Percentiles rank a stretch among this genome's conserved stretches.
Evolutionary conservation across 2,329 filamentous ascomycete genomes (phyloP).

Genomic region (Penicillium hordei): DNA sequence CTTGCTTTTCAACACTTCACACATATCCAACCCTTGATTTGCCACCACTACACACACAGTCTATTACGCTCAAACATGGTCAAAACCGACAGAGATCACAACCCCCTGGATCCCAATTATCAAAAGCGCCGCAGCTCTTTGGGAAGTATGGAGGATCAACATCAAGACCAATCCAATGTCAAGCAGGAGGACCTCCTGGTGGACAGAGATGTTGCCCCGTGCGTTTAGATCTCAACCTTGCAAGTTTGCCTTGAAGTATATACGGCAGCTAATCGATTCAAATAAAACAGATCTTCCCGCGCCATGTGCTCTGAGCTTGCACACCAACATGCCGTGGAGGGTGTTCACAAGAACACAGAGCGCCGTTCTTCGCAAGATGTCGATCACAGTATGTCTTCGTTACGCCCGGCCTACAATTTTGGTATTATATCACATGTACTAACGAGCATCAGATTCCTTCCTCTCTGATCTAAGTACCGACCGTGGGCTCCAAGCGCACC

Average conservation of each 20-base stretch:
- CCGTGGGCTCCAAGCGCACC: constrained; percentile 7
- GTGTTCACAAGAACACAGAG: constrained; percentile 19
- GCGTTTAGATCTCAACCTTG: neutral
- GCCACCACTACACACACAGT: neutral
- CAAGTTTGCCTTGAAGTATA: neutral
- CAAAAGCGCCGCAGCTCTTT: constrained; percentile 16
- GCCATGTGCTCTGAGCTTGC: constrained; percentile 23
- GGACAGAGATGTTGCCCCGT: constrained; percentile 24
- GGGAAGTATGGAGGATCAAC: neutral
- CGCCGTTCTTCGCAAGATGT: constrained; percentile 15
- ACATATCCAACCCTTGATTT: neutral
- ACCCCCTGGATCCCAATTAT: constrained; percentile 22
- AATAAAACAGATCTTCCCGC: constrained; percentile 17
- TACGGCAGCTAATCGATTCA: neutral
- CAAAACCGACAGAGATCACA: constrained; percentile 15
- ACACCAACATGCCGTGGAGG: constrained; percentile 23
- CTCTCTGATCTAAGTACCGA: constrained; percentile 6
- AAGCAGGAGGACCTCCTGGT: constrained; percentile 14
- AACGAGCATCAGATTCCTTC: neutral
- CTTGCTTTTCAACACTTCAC: neutral
- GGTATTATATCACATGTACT: neutral
- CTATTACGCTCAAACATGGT: constrained; percentile 14
- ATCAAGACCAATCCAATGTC: neutral
- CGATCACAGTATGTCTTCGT: constrained; percentile 11
- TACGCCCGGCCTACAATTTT: neutral